Conservation (phyloP, 2,329 filamentous ascomycete species). For the Hymenoscyphus linearis region DNA sequence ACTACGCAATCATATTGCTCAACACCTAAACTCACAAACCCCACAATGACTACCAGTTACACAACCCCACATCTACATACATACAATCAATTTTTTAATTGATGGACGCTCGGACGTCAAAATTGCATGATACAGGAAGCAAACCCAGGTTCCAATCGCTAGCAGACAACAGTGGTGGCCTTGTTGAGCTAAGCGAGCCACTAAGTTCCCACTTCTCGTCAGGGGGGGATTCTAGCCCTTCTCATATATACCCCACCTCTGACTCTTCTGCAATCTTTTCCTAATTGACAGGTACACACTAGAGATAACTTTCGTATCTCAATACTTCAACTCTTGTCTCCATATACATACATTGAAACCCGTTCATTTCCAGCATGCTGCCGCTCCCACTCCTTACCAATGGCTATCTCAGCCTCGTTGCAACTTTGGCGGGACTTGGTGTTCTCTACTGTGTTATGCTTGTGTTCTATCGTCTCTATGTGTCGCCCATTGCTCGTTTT, state of each 20-base stretch:
- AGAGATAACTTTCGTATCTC: neutral
- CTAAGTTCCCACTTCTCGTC: neutral
- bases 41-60: neutral
- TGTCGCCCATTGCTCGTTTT: constrained; percentile 30
- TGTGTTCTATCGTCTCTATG: constrained; percentile 26
- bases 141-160: neutral
- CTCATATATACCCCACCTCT: neutral
- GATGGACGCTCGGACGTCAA: neutral
- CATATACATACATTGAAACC: neutral
- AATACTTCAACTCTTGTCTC: neutral
- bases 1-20: neutral
- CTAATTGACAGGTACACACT: neutral
- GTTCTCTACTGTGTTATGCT: neutral
- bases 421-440: neutral
- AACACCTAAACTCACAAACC: neutral
- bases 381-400: neutral
- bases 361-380: neutral
- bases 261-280: neutral
- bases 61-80: neutral
- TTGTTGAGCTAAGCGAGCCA: neutral
- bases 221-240: neutral
- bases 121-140: neutral
- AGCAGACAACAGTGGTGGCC: neutral
- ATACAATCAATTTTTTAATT: neutral
- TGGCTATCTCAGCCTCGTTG: neutral